Evolutionary conservation across 2,329 filamentous ascomycete genomes (phyloP), one percentile per base, ranked within the genome.

Genomic region (Tolypocladium tropicale): DNA sequence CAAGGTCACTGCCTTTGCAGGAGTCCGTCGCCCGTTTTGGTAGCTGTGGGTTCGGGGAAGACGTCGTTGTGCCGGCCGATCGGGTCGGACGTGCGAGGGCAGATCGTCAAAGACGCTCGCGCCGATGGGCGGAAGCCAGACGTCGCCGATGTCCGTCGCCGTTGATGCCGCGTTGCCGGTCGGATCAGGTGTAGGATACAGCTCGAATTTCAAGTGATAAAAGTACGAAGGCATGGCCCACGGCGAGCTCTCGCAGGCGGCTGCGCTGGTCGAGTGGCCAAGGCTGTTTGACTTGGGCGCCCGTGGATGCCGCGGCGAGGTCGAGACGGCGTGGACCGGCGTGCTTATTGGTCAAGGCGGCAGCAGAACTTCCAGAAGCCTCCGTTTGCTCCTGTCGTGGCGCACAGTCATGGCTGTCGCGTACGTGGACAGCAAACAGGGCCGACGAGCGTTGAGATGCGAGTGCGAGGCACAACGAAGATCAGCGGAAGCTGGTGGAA

Each of bases 141-240:
- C 63, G 39, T 69, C 55, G 46, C 59, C 55, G 55, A 53, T 58
- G 37, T 54, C 56, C 14, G 28, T 55, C 57, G 54, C 58, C 30
- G 56, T 57, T 21, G 51, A 53, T 16, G 56, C 53, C 53, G 53
- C 55, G 41, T 54, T 53, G 48, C 58, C 55, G 51, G 60, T 28
- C 4, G 75, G 74, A 53, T 72, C 68, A 51, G 75, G 68, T 58
- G 71, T 76, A 48, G 75, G 70, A 67, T 86, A 86, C 46, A 86
- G 75, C 72, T 87, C 84, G 63, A 87, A 78, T 62, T 81, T 84
- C n/a, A 87, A 65, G 62, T 86, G 83, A 63, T 86, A 86, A 61
- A 81, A 82, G 67, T 84, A 85, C 33, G 78, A 77, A 73, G 79
- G 78, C 81, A 84, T 84, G 55, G 59, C 59, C 58, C 43, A 52